Percentiles rank a stretch among this genome's conserved stretches.
Evolutionary conservation across 768 basidiomycete species (phyloP).

Genomic region (Myochromella boudieri): DNA sequence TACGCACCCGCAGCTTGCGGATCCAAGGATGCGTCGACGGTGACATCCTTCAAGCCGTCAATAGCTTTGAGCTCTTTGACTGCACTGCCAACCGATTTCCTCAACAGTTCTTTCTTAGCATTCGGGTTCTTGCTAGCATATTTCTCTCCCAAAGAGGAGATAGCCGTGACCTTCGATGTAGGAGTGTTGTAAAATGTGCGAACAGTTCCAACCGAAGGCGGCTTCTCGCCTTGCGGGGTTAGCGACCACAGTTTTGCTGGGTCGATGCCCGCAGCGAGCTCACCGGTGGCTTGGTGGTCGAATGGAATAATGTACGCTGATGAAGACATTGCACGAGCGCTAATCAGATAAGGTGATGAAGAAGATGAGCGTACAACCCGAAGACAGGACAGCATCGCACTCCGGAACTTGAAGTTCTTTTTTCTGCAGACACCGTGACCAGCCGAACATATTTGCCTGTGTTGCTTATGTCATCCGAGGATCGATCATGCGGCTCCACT

Average conservation of each 20-base stretch:
- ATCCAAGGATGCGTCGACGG: constrained; percentile 64
- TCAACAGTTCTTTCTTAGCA: constrained; percentile 61
- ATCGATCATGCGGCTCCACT: too few relatives aligned
- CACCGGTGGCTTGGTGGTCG: constrained; percentile 42
- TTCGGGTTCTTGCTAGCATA: constrained; percentile 45
- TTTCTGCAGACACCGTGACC: constrained; percentile 3
- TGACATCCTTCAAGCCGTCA: constrained; percentile 61
- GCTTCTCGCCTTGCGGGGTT: constrained; percentile 49
- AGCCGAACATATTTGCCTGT: too few relatives aligned
- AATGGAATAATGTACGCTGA: constrained; percentile 59
- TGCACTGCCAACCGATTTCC: constrained; percentile 70
- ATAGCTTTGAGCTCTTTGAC: constrained; percentile 66
- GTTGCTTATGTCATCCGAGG: too few relatives aligned
- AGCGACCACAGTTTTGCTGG: constrained; percentile 51
- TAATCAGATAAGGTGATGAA: constrained; percentile 19
- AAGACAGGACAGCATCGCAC: constrained; percentile 15
- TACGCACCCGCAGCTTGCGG: constrained; percentile 75
- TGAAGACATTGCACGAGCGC: constrained; percentile 45
- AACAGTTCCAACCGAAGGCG: constrained; percentile 60
- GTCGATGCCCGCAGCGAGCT: constrained; percentile 37
- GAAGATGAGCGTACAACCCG: constrained; percentile 16
- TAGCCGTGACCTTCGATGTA: constrained; percentile 43
- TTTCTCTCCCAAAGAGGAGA: constrained; percentile 59
- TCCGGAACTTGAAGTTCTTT: constrained; percentile 4
- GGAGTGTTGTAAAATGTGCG: constrained; percentile 65